These are phyloP conservation scores for Eucalyptus erythrocorys DNA, from an alignment of 345 rosid genomes.

Conservation along the genomic window DNA sequence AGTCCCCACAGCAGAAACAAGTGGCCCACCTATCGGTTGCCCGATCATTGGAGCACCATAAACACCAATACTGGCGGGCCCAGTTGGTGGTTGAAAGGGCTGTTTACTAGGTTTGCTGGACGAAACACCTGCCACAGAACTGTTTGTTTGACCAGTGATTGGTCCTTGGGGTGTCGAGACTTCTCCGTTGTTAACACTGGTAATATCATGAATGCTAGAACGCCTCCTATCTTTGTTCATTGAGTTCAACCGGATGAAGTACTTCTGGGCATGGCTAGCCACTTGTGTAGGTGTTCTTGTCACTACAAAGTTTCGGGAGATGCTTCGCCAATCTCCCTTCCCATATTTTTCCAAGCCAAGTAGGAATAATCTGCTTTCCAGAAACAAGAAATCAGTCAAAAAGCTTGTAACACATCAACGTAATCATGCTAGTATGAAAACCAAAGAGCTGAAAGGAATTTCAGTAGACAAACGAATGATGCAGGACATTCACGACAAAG, in stretches of 20 bases:
- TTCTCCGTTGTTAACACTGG: slow-evolving; percentile 71
- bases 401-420: background rate
- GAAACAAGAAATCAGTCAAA: background rate
- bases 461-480: background rate
- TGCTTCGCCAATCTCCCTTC: slow-evolving; percentile 98
- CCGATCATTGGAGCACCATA: slow-evolving; percentile 69
- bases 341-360: slow-evolving; percentile 96
- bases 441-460: background rate
- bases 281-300: slow-evolving; percentile 97
- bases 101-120: slow-evolving; percentile 56
- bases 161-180: slow-evolving; percentile 65
- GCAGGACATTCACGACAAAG: background rate
- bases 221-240: slow-evolving; percentile 96
- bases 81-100: slow-evolving; percentile 31
- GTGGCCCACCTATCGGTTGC: slow-evolving; percentile 74
- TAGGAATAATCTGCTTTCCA: slow-evolving; percentile 69
- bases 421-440: background rate
- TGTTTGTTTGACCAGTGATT: slow-evolving; percentile 79
- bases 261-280: slow-evolving; percentile 98
- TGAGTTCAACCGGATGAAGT: slow-evolving; percentile 81
- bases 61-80: slow-evolving; percentile 32
- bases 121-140: slow-evolving; percentile 34
- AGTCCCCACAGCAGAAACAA: slow-evolving; percentile 88
- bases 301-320: slow-evolving; percentile 88
- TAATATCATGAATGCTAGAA: slow-evolving; percentile 92